Base-by-base conservation (phyloP, 768 basidiomycete genomes). In the Amanita inopinata region DNA sequence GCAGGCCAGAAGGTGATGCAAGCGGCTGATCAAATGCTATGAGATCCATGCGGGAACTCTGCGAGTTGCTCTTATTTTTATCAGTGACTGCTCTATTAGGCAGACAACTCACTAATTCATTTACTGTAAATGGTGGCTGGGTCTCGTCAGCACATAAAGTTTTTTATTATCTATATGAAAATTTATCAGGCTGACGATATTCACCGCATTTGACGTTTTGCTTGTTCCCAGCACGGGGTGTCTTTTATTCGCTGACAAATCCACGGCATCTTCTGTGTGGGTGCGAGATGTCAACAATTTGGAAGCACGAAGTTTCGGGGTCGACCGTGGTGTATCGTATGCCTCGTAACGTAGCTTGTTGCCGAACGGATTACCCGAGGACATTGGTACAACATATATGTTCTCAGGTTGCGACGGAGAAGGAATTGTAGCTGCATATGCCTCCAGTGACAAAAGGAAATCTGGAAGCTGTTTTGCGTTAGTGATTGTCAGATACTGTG, bases 21-120 rank as follows among this genome's bases (percentile, higher is more conserved):
- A 30, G 22, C 17, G 84, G 81, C 1, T 80, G 76, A 56, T 89
- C 84, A 28, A 90, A 71, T 6, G 76, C 65, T 47, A 89, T 87
- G 35, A 89, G 71, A 61, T 88, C 82, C 45, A 58, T 48, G 40
- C 64, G 64, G 34, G 59, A 49, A 12, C 42, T 53, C 67, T 63
- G 42, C 32, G 20, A 50, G 25, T 25, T 12, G 23, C 46, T 43
- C 50, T 11, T 23, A 7, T 14, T 15, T 3, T 22, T 24, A 27
- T 48, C 42, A 41, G 15, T 19, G 2, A 39, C 11, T n/a, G 17
- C 14, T 22, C 17, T 9, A 28, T 10, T 4, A 12, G 2, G 35
- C 15, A 22, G 11, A 23, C 14, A 14, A 17, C 27, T 27, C 25
- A 45, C 46, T n/a, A 22, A 14, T 19, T 41, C 40, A 14, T 40